phyloP scores from a whole-genome alignment of 352 stramenopile genomes.

The Elongisporangium prolatum region DNA sequence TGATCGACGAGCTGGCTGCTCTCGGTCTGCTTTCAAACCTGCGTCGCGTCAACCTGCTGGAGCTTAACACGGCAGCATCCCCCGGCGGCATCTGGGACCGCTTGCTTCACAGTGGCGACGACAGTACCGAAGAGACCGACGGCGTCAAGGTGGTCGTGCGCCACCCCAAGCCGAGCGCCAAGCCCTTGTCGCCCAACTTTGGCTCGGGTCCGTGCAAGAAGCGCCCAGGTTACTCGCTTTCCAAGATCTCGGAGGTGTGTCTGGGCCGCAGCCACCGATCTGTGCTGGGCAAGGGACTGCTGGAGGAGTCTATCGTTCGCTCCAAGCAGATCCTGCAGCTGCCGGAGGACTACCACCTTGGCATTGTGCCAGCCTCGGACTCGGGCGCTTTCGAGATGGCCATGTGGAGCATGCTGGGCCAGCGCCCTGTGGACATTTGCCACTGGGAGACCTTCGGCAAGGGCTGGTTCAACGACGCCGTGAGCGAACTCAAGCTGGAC shows the following conservation, averaged over 20 bases:
- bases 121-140: constrained; percentile 18
- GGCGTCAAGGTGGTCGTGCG: constrained; percentile 38
- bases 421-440: constrained; percentile 89
- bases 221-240: constrained; percentile 92
- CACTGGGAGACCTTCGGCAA: constrained; percentile 98
- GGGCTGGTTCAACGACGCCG: constrained; percentile 96
- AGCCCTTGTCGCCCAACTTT: constrained; percentile 93
- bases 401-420: constrained; percentile 99
- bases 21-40: constrained; percentile 80
- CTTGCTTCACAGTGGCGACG: constrained; percentile 41
- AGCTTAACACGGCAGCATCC: constrained; percentile 46
- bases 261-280: constrained; percentile 96
- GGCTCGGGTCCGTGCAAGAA: constrained; percentile 99
- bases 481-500: constrained; percentile 92
- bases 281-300: constrained; percentile 95
- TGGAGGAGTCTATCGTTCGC: constrained; percentile 94
- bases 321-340: constrained; percentile 94
- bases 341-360: constrained; percentile 93
- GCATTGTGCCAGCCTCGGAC: constrained; percentile 97
- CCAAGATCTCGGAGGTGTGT: constrained; percentile 83
- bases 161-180: constrained; percentile 63
- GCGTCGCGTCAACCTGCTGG: constrained; percentile 78
- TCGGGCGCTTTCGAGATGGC: constrained; percentile 99
- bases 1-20: constrained; percentile 80
- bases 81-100: constrained; percentile 51